Percentiles rank a stretch among this genome's conserved stretches.
These are phyloP conservation scores for Maudiozyma turicensis DNA, from an alignment of 805 yeast genomes.

Conservation along the genomic window DNA sequence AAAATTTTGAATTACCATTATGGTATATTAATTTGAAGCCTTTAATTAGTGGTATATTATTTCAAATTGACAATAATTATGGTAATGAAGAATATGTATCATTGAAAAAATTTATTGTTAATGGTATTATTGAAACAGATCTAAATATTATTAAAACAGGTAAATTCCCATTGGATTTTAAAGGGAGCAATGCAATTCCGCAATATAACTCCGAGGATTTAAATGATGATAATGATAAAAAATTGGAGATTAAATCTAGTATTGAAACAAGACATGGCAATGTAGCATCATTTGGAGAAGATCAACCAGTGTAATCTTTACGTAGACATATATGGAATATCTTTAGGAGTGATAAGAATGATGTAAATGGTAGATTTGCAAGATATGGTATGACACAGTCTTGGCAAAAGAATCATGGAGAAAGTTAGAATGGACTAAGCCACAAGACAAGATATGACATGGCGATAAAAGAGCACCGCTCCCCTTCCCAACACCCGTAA, in stretches of 20 bases:
- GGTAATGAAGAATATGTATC: slow-evolving; percentile 32
- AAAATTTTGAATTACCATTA: slow-evolving; percentile 24
- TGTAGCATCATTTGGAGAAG: neutral
- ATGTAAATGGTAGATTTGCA: neutral
- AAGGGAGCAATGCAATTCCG: slow-evolving; percentile 9
- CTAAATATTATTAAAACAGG: slow-evolving; percentile 16
- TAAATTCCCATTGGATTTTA: slow-evolving; percentile 10
- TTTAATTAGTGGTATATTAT: slow-evolving; percentile 26
- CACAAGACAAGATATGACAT: too few species aligned
- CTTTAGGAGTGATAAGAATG: neutral
- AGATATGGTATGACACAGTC: too few species aligned
- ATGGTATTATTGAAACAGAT: slow-evolving; percentile 35
- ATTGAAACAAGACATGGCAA: neutral
- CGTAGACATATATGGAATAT: neutral
- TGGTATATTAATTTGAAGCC: slow-evolving; percentile 25
- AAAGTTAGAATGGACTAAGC: too few species aligned
- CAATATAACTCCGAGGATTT: slow-evolving; percentile 8
- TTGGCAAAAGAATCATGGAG: too few species aligned
- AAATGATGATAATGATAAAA: neutral
- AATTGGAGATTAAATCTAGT: neutral
- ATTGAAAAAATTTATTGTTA: slow-evolving; percentile 31
- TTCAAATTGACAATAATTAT: slow-evolving; percentile 28
- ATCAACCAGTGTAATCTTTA: neutral
- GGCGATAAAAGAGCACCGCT: too few species aligned
- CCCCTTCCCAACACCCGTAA: too few species aligned